These are phyloP conservation scores for Blastobotrys niveus DNA, from an alignment of 1,139 yeast species.

Conservation along the genomic window DNA sequence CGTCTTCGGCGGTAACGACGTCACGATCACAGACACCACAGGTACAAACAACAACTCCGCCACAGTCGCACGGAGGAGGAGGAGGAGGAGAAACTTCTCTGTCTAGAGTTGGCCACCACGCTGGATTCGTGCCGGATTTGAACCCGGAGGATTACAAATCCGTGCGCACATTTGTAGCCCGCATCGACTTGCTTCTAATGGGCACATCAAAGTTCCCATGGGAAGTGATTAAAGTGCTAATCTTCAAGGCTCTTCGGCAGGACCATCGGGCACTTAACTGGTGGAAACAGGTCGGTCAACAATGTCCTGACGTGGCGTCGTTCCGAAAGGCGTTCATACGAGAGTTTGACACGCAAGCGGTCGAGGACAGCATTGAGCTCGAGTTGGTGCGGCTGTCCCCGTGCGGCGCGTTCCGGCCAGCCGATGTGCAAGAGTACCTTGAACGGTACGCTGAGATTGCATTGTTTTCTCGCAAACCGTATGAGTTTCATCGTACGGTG, in stretches of 20 bases:
- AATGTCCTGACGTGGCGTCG: background rate
- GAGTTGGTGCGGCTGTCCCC: conserved; percentile 10
- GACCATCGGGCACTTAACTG: conserved; percentile 2
- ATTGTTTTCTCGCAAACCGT: conserved; percentile 8
- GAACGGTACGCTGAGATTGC: conserved; percentile 13
- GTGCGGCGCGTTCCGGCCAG: background rate
- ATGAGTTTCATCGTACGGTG: conserved; percentile 11
- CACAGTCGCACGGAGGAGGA: no score
- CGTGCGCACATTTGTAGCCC: conserved; percentile 10
- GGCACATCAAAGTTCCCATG: conserved; percentile 11
- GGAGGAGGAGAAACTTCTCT: no score
- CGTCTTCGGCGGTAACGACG: no score
- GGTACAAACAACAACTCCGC: no score
- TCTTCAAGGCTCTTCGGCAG: conserved; percentile 6
- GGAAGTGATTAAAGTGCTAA: conserved; percentile 10
- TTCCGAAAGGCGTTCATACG: conserved; percentile 3
- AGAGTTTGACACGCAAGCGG: conserved; percentile 10
- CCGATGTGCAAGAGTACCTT: conserved; percentile 6
- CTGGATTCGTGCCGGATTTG: conserved; percentile 13
- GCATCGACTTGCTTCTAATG: conserved; percentile 10
- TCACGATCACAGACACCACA: no score
- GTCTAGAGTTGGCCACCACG: background rate
- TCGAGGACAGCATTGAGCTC: conserved; percentile 10
- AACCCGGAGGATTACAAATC: conserved; percentile 13
- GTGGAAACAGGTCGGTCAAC: conserved; percentile 10